Percentiles rank a stretch among this genome's conserved stretches.
These are phyloP conservation scores for Myxozyma mucilagina DNA, from an alignment of 805 yeast genomes.

Conservation along the genomic window DNA sequence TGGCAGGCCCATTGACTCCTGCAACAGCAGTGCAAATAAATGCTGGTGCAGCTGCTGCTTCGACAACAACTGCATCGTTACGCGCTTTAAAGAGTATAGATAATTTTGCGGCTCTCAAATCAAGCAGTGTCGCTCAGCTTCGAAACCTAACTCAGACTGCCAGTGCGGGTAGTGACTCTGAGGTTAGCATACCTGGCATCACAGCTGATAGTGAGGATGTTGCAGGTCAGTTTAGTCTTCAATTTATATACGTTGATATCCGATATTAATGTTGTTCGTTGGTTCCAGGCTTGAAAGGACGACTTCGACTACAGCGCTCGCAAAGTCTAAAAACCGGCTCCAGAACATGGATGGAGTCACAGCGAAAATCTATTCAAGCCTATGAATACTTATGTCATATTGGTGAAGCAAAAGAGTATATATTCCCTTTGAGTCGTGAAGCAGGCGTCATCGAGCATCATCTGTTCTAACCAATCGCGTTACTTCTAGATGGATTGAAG, in stretches of 20 bases:
- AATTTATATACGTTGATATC: not conserved
- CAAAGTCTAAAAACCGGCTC: slow-evolving; percentile 23
- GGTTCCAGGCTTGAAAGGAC: slow-evolving; percentile 37
- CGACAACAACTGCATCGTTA: not conserved
- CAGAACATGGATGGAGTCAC: slow-evolving; percentile 44
- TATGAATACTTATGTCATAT: slow-evolving; percentile 82
- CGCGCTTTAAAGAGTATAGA: slow-evolving; percentile 13
- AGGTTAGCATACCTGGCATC: slow-evolving; percentile 36
- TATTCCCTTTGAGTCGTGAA: not conserved
- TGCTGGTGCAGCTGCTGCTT: not conserved
- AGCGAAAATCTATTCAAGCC: slow-evolving; percentile 50
- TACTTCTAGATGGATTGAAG: slow-evolving; percentile 60
- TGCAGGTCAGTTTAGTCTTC: slow-evolving; percentile 19
- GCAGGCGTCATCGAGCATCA: not conserved
- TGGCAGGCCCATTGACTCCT: slow-evolving; percentile 28
- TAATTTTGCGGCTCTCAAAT: slow-evolving; percentile 30
- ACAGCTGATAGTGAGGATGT: slow-evolving; percentile 39
- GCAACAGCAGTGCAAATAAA: slow-evolving; percentile 19
- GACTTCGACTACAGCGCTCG: slow-evolving; percentile 39
- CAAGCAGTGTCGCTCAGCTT: slow-evolving; percentile 34
- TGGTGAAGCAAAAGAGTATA: slow-evolving; percentile 64
- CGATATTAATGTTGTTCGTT: not conserved
- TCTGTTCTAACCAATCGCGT: not conserved
- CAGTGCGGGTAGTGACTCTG: slow-evolving; percentile 9
- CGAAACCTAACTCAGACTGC: slow-evolving; percentile 31